These are phyloP conservation scores for Naganishia friedmannii DNA, from an alignment of 768 basidiomycete species.

Conservation along the genomic window DNA sequence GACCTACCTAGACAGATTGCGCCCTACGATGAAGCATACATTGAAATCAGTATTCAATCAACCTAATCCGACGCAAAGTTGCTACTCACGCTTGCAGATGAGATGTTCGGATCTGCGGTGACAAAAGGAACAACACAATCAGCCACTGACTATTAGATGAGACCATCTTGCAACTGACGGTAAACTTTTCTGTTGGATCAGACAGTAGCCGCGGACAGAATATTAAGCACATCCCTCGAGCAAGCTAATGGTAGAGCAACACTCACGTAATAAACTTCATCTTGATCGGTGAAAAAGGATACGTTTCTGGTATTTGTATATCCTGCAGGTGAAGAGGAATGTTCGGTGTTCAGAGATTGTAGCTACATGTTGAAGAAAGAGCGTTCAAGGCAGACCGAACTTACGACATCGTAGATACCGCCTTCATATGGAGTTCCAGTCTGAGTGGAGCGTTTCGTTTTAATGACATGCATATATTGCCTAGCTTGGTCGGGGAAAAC, in stretches of 20 bases:
- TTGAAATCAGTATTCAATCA: background rate
- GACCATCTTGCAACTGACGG: background rate
- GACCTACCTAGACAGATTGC: slow-evolving; percentile 86
- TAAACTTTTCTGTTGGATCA: slow-evolving; percentile 3
- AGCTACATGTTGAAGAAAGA: too few species aligned
- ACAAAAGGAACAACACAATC: slow-evolving; percentile 66
- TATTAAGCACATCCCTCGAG: background rate
- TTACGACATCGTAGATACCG: slow-evolving; percentile 73
- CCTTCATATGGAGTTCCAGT: slow-evolving; percentile 89
- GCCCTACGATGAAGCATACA: slow-evolving; percentile 54
- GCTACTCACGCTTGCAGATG: slow-evolving; percentile 65
- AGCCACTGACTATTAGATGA: background rate
- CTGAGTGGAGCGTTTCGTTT: slow-evolving; percentile 27
- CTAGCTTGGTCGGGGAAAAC: slow-evolving; percentile 13
- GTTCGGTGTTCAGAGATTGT: too few species aligned
- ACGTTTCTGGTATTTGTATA: slow-evolving; percentile 82
- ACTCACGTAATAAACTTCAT: slow-evolving; percentile 88
- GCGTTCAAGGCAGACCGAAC: too few species aligned
- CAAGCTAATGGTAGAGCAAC: background rate
- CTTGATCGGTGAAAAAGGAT: slow-evolving; percentile 75
- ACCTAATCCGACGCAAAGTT: too few species aligned
- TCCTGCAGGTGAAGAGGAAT: slow-evolving; percentile 59
- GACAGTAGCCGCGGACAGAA: background rate
- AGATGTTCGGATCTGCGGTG: slow-evolving; percentile 76
- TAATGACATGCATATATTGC: background rate